Base-by-base conservation (phyloP, 1,284 basidiomycete species). In the Trametes sp. region DNA sequence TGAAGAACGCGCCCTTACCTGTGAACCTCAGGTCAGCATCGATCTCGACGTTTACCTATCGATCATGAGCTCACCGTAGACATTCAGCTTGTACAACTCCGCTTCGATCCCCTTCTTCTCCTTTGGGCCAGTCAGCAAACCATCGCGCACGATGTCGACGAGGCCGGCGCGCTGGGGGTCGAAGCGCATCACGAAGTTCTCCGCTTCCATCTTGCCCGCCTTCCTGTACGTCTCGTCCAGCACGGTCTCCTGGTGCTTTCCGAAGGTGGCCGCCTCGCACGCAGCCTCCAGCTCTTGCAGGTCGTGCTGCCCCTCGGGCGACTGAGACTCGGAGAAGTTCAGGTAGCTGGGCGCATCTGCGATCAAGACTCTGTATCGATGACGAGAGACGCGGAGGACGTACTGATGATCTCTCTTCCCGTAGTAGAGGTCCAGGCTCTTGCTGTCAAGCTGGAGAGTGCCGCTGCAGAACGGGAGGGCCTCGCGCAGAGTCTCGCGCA, bases 1-100 rank as follows among this genome's bases (percentile, higher is more conserved):
- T 80, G 75, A 81, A 82, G 67, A 80, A 82, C 0, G 75, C 73
- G 14, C 73, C 80, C 8, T 64, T 51, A 0, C 70, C 70, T 71
- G 26, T 13, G 8, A 6, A 11, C 14, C 36, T 11, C 16, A n/a
- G 36, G 6, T 38, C 16, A 14, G 36, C 9, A 16, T 16, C 8
- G 8, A 38, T 33, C 6, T 11, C 11, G 11, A 33, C n/a, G n/a
- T n/a, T n/a, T n/a, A n/a, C n/a, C n/a, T 33, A 33, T 38, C 36
- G 36, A 38, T 14, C 36, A 38, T 14, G 21, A 13, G 16, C 52
- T 42, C 23, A 54, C 75, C 67, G 33, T 76, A 76, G 0, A 75
- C 71, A 50, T 76, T 75, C 19, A 75, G 64, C 55, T 73, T 73
- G 63, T 73, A 72, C 21, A 72, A 57, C 54, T 74, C 71, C 0